Base-by-base conservation (phyloP, 257 asterid genomes). In the Hygrophila difformis region DNA sequence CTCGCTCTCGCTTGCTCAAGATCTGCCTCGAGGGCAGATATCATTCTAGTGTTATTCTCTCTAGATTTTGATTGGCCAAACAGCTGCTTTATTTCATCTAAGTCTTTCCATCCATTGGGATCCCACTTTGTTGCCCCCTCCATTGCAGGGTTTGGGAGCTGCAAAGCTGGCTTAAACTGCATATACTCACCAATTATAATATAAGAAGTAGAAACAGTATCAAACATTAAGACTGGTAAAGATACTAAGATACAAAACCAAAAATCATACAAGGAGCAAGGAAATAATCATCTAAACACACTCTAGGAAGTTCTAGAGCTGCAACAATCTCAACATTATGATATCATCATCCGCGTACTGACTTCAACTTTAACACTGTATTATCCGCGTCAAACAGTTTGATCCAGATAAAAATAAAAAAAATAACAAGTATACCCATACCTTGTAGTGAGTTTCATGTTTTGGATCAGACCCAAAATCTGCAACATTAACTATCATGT, bases 91-190 rank as follows among this genome's bases (percentile, higher is more conserved):
- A 55, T 10, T 49, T 59, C 74, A 6, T 66, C 63, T 4, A 69
- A 65, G 29, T 52, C 34, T 65, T 50, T 67, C 67, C 70, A 61
- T 15, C 65, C 62, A 37, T 65, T 57, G 1, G 82, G 85, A 47
- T 72, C 89, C 89, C 89, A 79, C 63, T 79, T 79, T 0, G 85
- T 79, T 16, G 72, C 75, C 23, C 82, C 85, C 60, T 79, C 91
- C 78, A 75, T 74, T 36, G 68, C 79, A 14, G 71, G 49, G 72
- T 68, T 61, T 2, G 69, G 62, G 16, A 56, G 37, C 26, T 60
- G 77, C 38, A 60, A 66, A 16, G 72, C 47, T 1, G 78, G 71
- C 34, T 64, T 73, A 18, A 65, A 50, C 80, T 74, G 76, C 66
- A 61, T 20, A 44, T 39, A 48, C 13, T 37, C 37, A 18, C 8